Conservation (phyloP, 192 early-diverging fungal genomes). For the Coemansia sp. region DNA sequence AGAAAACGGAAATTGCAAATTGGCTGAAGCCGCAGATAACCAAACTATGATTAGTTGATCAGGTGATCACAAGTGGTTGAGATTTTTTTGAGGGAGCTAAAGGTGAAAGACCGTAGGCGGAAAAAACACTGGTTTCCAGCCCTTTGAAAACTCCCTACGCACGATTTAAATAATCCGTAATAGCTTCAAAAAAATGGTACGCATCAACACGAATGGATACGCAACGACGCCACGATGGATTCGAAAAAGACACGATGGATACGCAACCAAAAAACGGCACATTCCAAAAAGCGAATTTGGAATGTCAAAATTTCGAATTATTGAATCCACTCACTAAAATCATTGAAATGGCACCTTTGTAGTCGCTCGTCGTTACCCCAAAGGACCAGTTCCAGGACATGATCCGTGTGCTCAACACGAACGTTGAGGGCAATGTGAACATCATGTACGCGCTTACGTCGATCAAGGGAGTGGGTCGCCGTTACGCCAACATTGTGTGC, state of each 20-base stretch:
- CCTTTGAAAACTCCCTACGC: constrained; percentile 1
- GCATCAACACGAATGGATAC: not conserved
- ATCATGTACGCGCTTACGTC: constrained; percentile 93
- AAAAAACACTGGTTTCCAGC: not conserved
- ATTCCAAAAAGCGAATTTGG: not conserved
- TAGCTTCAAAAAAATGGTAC: constrained; percentile 1
- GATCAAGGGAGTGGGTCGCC: constrained; percentile 98
- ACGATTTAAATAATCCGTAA: not conserved
- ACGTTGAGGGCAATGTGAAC: constrained; percentile 94
- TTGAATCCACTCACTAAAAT: not conserved
- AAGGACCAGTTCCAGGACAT: constrained; percentile 96
- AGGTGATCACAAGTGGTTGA: not conserved
- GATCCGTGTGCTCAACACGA: constrained; percentile 98
- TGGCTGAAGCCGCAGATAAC: not conserved
- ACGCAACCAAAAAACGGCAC: not conserved
- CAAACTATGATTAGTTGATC: not conserved
- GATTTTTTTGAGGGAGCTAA: not conserved
- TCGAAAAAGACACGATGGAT: not conserved
- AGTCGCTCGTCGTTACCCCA: constrained; percentile 87
- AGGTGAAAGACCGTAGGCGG: not conserved
- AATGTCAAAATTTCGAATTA: not conserved
- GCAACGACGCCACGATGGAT: not conserved
- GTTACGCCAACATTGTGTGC: constrained; percentile 97
- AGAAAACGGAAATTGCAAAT: not conserved
- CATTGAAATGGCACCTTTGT: constrained; percentile 1